Conservation (phyloP, 1,284 basidiomycete species). For the Stereum hirsutum region DNA sequence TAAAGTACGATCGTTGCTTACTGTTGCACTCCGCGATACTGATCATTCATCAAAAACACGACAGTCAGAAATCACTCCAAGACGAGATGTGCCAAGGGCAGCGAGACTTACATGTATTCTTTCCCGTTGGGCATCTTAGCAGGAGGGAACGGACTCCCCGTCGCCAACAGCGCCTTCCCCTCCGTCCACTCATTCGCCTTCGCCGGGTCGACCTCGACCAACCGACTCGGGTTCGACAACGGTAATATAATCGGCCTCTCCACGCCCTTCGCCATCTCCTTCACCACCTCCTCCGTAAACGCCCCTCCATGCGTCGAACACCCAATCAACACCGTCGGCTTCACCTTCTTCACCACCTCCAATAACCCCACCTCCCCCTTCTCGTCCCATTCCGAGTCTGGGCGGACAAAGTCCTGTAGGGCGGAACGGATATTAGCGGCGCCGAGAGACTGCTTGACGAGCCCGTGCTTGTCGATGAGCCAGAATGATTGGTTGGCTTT, state of each 20-base stretch:
- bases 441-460: slow-evolving; percentile 42
- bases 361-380: slow-evolving; percentile 41
- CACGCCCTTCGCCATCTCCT: slow-evolving; percentile 57
- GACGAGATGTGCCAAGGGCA: too few relatives aligned
- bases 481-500: slow-evolving; percentile 63
- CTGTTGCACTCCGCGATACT: slow-evolving; percentile 72
- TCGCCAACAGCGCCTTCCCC: slow-evolving; percentile 70
- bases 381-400: slow-evolving; percentile 41
- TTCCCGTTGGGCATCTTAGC: slow-evolving; percentile 62
- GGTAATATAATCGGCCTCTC: slow-evolving; percentile 78
- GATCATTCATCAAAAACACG: slow-evolving; percentile 1
- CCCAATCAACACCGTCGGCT: slow-evolving; percentile 73
- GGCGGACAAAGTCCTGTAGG: slow-evolving; percentile 47
- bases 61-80: background rate
- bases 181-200: slow-evolving; percentile 71
- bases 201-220: slow-evolving; percentile 70
- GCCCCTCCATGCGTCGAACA: slow-evolving; percentile 73
- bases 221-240: slow-evolving; percentile 71
- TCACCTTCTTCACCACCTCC: slow-evolving; percentile 61
- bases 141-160: slow-evolving; percentile 75
- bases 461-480: slow-evolving; percentile 52
- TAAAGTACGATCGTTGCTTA: slow-evolving; percentile 20
- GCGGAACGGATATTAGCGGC: slow-evolving; percentile 39
- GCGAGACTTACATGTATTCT: slow-evolving; percentile 47
- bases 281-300: slow-evolving; percentile 73